Evolutionary conservation across 345 rosid genomes (phyloP), one percentile per base, ranked within the genome.

Genomic region (Corymbia maculata): DNA sequence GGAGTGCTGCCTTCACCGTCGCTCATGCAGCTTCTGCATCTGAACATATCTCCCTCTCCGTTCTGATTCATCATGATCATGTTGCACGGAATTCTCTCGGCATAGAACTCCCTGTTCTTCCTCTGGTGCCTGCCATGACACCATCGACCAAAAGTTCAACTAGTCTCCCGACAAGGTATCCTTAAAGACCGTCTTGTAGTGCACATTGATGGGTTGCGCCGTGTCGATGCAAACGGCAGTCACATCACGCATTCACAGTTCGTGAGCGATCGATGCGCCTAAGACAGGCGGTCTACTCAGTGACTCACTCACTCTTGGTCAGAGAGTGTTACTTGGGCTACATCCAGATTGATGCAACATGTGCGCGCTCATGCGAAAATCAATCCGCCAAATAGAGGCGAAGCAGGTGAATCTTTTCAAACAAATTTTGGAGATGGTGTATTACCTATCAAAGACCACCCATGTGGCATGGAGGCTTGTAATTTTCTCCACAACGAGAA

Each of bases 401-500:
- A 14, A 64, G 75, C 42, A 4, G n/a, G 5, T 4, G 32, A 64
- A n/a, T 64, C 75, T 64, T n/a, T 64, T 3, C 19, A 75, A 75
- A 75, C 82, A 17, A 75, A 36, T 75, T 75, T 28, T 36, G 49
- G 42, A 36, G 42, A 75, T 36, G 49, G 47, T 36, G 26, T 36
- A 21, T 75, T 79, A 92, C 96, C 93, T 88, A 53, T 93, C 94
- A 30, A 93, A 92, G 9, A 93, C 91, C 6, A 93, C 96, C 93
- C 96, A 92, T 70, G 93, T 88, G 4, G 94, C 92, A 10, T 91
- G 91, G 80, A 92, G 93, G 89, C 89, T 92, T 21, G 91, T 79
- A 86, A 92, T 91, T 85, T 90, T 91, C 89, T 92, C 93, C 4
- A 87, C 90, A 50, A 92, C 88, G 14, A 90, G 87, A n/a, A 79